Evolutionary conservation across 305 asterid species (phyloP).

Genomic region (Euphrasia arctica): DNA sequence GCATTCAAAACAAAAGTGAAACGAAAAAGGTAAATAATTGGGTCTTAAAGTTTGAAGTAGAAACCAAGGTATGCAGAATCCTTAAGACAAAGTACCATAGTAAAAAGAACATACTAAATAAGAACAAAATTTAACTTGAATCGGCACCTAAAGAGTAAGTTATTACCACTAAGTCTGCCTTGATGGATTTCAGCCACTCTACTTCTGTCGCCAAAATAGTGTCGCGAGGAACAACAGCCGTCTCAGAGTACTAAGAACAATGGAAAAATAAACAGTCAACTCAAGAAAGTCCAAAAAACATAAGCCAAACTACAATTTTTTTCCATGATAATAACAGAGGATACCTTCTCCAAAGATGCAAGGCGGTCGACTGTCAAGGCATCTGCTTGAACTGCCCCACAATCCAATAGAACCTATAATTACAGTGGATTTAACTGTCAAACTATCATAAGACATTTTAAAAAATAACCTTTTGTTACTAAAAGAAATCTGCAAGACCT

Average conservation of each 20-base stretch:
- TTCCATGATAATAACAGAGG: slow-evolving; percentile 12
- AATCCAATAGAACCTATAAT: slow-evolving; percentile 76
- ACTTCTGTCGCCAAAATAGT: slow-evolving; percentile 80
- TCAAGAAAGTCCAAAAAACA: not conserved
- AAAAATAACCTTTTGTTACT: not conserved
- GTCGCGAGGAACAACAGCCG: slow-evolving; percentile 94
- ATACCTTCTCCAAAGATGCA: slow-evolving; percentile 90
- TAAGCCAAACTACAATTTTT: not conserved
- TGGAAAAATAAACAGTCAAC: not conserved
- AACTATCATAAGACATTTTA: not conserved
- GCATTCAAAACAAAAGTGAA: not conserved
- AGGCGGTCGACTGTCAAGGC: slow-evolving; percentile 99
- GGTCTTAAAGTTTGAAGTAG: slow-evolving; percentile 7
- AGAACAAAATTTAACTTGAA: not conserved
- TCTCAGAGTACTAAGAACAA: slow-evolving; percentile 60
- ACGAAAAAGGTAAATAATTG: not conserved
- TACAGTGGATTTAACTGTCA: slow-evolving; percentile 12
- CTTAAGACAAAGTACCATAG: too few relatives aligned
- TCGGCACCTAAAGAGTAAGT: slow-evolving; percentile 10
- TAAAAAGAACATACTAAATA: too few relatives aligned
- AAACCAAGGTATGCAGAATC: not conserved
- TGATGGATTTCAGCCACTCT: slow-evolving; percentile 91
- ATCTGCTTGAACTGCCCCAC: slow-evolving; percentile 99
- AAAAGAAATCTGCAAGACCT: slow-evolving; percentile 41
- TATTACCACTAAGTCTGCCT: slow-evolving; percentile 89